A percentile compares a stretch with the other conserved stretches of the same genome.
phyloP scores from a whole-genome alignment of 768 basidiomycete species.

The Coprinopsis strossmayeri region DNA sequence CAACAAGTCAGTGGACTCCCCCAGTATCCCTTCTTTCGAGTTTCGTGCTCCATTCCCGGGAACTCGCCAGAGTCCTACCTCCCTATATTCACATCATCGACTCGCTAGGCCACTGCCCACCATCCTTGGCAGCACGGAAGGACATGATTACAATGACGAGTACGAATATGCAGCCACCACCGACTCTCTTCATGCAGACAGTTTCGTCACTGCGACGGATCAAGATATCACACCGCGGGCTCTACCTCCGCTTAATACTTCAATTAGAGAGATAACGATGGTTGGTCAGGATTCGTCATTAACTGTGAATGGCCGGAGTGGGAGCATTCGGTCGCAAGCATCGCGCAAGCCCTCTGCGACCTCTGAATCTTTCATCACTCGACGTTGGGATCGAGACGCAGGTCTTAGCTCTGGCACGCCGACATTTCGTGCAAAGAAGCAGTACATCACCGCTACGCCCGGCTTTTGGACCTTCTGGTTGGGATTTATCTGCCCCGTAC shows the following conservation, averaged over 20 bases:
- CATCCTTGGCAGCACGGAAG: slow-evolving; percentile 34
- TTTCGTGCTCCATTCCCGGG: slow-evolving; percentile 47
- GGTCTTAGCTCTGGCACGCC: slow-evolving; percentile 27
- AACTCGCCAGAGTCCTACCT: slow-evolving; percentile 26
- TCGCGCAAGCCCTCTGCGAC: slow-evolving; percentile 22
- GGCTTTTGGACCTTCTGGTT: slow-evolving; percentile 67
- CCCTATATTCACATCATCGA: slow-evolving; percentile 22
- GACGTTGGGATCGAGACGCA: slow-evolving; percentile 42
- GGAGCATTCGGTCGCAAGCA: slow-evolving; percentile 1
- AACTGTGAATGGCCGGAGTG: not conserved
- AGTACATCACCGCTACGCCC: slow-evolving; percentile 28
- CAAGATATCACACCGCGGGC: no score
- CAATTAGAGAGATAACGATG: not conserved
- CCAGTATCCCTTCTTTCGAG: slow-evolving; percentile 51
- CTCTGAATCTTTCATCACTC: slow-evolving; percentile 46
- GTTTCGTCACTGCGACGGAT: slow-evolving; percentile 48
- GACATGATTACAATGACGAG: slow-evolving; percentile 17
- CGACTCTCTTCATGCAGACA: slow-evolving; percentile 46
- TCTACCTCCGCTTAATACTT: no score
- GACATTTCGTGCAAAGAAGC: slow-evolving; percentile 27
- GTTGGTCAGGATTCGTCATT: not conserved
- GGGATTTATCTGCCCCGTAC: slow-evolving; percentile 65
- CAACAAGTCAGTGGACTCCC: not conserved
- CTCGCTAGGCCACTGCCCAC: slow-evolving; percentile 30
- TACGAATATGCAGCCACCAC: slow-evolving; percentile 9